Percentiles rank a stretch among this genome's conserved stretches.
These are phyloP conservation scores for Penicillium psychrosexuale DNA, from an alignment of 2,329 filamentous ascomycete genomes.

Conservation along the genomic window DNA sequence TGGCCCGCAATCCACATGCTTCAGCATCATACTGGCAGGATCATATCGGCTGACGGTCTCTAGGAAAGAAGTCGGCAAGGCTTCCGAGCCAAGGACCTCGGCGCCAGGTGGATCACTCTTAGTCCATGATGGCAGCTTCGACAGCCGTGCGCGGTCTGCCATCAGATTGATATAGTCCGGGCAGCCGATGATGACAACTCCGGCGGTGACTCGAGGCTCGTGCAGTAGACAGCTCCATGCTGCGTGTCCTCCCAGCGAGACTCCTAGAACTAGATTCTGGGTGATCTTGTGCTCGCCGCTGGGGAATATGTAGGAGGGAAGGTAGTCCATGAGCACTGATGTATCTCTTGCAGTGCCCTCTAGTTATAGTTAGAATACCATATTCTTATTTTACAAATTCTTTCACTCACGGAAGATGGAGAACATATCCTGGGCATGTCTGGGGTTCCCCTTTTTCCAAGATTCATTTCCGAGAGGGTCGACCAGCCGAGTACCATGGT, in stretches of 20 bases:
- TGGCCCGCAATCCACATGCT: slow-evolving; percentile 36
- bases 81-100: slow-evolving; percentile 69
- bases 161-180: slow-evolving; percentile 83
- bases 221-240: slow-evolving; percentile 79
- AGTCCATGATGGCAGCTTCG: slow-evolving; percentile 62
- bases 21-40: slow-evolving; percentile 71
- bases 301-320: slow-evolving; percentile 71
- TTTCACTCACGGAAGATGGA: slow-evolving; percentile 62
- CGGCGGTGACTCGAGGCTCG: slow-evolving; percentile 75
- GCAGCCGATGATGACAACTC: slow-evolving; percentile 79
- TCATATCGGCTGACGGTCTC: slow-evolving; percentile 64
- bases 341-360: slow-evolving; percentile 72
- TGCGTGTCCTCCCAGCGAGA: slow-evolving; percentile 83
- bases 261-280: slow-evolving; percentile 72
- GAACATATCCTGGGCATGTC: slow-evolving; percentile 92
- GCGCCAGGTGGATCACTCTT: slow-evolving; percentile 54
- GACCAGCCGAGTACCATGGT: slow-evolving; percentile 75
- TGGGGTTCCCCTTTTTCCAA: slow-evolving; percentile 74
- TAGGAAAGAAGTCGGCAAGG: slow-evolving; percentile 71
- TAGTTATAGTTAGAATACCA: slow-evolving; percentile 16
- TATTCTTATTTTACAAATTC: not conserved
- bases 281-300: slow-evolving; percentile 47
- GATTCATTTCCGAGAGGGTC: slow-evolving; percentile 67
- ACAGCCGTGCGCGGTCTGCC: slow-evolving; percentile 70
- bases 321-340: slow-evolving; percentile 69